Evolutionary conservation across 768 basidiomycete genomes (phyloP), one percentile per base, ranked within the genome.

Genomic region (Panellus pusillus): DNA sequence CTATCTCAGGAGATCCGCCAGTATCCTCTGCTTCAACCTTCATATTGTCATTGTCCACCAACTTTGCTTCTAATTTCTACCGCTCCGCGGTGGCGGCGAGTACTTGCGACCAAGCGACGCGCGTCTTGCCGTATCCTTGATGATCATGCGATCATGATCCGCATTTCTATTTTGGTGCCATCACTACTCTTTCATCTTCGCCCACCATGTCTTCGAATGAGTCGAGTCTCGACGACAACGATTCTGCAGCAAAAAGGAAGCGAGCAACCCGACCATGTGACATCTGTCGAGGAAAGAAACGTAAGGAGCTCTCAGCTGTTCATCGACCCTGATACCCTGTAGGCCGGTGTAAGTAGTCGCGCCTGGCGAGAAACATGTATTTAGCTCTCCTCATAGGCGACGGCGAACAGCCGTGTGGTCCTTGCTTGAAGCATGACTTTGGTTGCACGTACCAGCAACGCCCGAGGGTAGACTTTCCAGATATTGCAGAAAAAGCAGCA

Each of bases 281-380:
- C 55, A 72, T 79, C 1, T 86, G 84, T 64, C 70, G 84, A 36
- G 72, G 81, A 46, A 86, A 86, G 72, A 87, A 87, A 66, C 75
- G 82, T 77, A 45, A 6, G 36, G 3, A 35, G 9, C 32, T 31
- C 7, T 27, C 17, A 46, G 44, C 9, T 17, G 39, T 9, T 32
- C 14, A 6, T 13, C 11, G 27, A 38, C 35, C 40, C 31, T 31
- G 58, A 50, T 40, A 8, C 11, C 14, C 32, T 19, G 2, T 24
- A 55, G 54, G 54, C 0, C 54, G 54, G 1, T 55, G 54, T 55
- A 41, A 50, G 49, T 12, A 17, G 32, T 35, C 32, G 14, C 32
- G 9, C 32, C 14, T 3, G 32, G 8, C 9, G 32, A 7, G 3
- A 8, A 35, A 35, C 32, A 9, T 4, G 20, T 43, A 13, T 24